phyloP scores from a whole-genome alignment of 2,329 filamentous ascomycete species.

The Exophiala viscosa region DNA sequence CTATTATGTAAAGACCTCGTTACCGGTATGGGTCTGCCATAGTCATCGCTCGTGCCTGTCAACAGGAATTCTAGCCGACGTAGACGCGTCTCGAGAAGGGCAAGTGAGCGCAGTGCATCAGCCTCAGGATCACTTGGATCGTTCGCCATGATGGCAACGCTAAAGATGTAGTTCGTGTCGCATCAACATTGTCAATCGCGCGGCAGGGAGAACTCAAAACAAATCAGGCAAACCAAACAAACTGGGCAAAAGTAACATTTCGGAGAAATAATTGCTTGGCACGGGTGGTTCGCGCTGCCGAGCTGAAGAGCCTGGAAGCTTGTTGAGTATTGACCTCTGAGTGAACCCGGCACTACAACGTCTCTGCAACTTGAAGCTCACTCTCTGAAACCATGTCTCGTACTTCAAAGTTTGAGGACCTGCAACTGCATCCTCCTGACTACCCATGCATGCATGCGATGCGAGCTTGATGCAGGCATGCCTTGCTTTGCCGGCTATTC shows the following conservation, averaged over 20 bases:
- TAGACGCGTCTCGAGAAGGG: slow-evolving; percentile 42
- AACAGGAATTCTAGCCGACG: slow-evolving; percentile 44
- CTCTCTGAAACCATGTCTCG: background rate
- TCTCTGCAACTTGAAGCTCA: background rate
- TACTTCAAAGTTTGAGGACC: background rate
- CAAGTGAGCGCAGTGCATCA: slow-evolving; percentile 22
- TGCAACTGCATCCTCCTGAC: background rate
- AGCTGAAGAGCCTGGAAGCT: too few relatives aligned
- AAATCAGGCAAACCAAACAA: background rate
- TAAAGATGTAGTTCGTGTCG: background rate
- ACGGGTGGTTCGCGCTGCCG: too few relatives aligned
- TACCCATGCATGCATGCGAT: background rate
- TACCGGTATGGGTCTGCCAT: slow-evolving; percentile 36
- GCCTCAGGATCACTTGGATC: slow-evolving; percentile 14
- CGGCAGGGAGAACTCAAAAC: background rate
- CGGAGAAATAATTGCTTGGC: background rate
- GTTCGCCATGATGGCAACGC: slow-evolving; percentile 6
- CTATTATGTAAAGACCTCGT: slow-evolving; percentile 35
- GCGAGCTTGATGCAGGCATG: slow-evolving; percentile 1
- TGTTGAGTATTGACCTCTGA: background rate
- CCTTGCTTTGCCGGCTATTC: background rate
- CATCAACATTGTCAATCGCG: background rate
- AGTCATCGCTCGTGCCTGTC: slow-evolving; percentile 40
- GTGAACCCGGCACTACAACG: background rate
- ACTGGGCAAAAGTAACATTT: background rate